phyloP scores from a whole-genome alignment of 1,139 yeast genomes.

The Debaryomycetaceae sp. region DNA sequence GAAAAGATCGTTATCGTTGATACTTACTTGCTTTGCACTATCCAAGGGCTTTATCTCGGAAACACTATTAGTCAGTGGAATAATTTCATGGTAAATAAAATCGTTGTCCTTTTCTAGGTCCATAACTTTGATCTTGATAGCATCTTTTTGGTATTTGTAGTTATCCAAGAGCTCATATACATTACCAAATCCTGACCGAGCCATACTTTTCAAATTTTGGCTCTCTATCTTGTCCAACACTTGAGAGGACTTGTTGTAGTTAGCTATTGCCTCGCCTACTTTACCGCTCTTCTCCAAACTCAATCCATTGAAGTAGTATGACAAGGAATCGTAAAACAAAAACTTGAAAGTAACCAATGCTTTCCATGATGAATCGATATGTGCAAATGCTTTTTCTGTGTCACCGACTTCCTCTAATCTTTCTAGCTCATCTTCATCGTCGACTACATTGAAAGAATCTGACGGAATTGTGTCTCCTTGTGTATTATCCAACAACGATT shows the following conservation, averaged over 20 bases:
- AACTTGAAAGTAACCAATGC: slow-evolving; percentile 45
- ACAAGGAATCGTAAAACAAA: slow-evolving; percentile 38
- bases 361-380: slow-evolving; percentile 46
- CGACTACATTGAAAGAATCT: slow-evolving; percentile 8
- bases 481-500: slow-evolving; percentile 26
- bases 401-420: slow-evolving; percentile 13
- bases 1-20: slow-evolving; percentile 35
- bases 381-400: slow-evolving; percentile 44
- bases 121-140: slow-evolving; percentile 41
- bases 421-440: slow-evolving; percentile 12
- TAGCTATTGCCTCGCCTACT: slow-evolving; percentile 77
- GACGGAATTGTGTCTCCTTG: slow-evolving; percentile 4
- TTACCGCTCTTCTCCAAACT: slow-evolving; percentile 48
- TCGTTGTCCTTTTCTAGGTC: slow-evolving; percentile 79
- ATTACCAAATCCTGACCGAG: slow-evolving; percentile 22
- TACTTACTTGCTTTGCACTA: slow-evolving; percentile 64
- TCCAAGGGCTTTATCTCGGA: slow-evolving; percentile 69
- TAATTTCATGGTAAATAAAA: slow-evolving; percentile 73
- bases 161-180: slow-evolving; percentile 41
- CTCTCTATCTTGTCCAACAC: slow-evolving; percentile 27
- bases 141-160: slow-evolving; percentile 43
- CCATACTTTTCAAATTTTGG: slow-evolving; percentile 21
- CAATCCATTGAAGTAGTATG: slow-evolving; percentile 53
- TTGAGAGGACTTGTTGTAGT: slow-evolving; percentile 51
- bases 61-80: slow-evolving; percentile 60